A percentile compares a stretch with the other conserved stretches of the same genome.
phyloP scores from a whole-genome alignment of 2,329 filamentous ascomycete species.

The Thelonectria discophora region DNA sequence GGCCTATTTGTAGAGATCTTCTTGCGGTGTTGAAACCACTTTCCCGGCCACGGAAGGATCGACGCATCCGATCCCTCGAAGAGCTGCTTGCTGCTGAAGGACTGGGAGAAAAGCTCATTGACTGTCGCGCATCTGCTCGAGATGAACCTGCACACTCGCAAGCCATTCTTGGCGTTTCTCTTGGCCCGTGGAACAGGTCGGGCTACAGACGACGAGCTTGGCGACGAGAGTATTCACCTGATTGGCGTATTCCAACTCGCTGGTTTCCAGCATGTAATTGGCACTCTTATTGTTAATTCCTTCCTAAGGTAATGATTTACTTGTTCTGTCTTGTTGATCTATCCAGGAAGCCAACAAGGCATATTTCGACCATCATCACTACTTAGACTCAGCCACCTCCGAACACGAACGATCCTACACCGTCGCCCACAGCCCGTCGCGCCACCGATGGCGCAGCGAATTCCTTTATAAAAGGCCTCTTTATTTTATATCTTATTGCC shows the following conservation, averaged over 20 bases:
- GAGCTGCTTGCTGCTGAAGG: not conserved
- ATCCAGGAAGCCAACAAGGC: no score
- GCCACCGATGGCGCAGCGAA: no score
- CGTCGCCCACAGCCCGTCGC: no score
- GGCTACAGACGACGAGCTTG: not conserved
- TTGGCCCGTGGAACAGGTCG: conserved; percentile 10
- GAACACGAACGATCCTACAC: no score
- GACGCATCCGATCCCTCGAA: not conserved
- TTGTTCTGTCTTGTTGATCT: no score
- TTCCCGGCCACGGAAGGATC: conserved; percentile 11
- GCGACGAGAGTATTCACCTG: not conserved
- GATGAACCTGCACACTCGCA: not conserved
- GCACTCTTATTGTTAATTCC: no score
- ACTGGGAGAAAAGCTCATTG: conserved; percentile 1
- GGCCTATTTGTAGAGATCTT: no score
- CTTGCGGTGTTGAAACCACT: not conserved
- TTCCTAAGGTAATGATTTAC: no score
- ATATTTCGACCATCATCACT: no score
- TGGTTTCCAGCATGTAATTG: not conserved
- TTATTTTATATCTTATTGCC: no score
- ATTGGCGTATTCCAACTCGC: not conserved
- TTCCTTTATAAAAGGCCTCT: no score
- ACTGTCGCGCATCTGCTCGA: conserved; percentile 2
- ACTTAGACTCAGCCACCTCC: no score
- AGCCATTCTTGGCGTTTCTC: conserved; percentile 7